phyloP scores from a whole-genome alignment of 805 yeast species.

The Saccharomycopsis babjevae region DNA sequence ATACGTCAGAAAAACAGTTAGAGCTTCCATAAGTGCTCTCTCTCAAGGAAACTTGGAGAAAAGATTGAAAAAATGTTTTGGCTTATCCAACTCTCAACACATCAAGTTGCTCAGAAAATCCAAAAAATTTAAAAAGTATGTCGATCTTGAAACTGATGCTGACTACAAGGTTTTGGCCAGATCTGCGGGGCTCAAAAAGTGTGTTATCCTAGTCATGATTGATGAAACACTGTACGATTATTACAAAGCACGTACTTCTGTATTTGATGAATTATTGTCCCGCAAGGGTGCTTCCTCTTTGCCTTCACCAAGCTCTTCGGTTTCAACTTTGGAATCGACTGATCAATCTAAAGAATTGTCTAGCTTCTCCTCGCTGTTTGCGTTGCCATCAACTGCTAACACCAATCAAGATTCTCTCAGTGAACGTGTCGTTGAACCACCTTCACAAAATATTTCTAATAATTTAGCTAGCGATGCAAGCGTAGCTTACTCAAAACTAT shows the following conservation, averaged over 20 bases:
- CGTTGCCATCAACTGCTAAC: not conserved
- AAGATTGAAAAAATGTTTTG: not conserved
- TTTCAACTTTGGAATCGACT: not conserved
- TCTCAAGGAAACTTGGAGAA: not conserved
- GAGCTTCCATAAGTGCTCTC: conserved; percentile 1
- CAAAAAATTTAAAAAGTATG: conserved; percentile 34
- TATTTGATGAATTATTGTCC: not conserved
- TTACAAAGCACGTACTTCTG: not conserved
- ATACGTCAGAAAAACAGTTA: conserved; percentile 5
- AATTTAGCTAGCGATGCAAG: not conserved
- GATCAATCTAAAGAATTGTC: not conserved
- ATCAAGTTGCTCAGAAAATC: conserved; percentile 30
- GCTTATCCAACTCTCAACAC: not conserved
- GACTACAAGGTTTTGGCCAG: conserved; percentile 37
- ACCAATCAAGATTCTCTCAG: not conserved
- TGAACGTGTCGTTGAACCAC: not conserved
- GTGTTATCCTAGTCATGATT: conserved; percentile 28
- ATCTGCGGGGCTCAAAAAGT: conserved; percentile 39
- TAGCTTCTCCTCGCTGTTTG: not conserved
- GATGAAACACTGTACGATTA: conserved; percentile 1
- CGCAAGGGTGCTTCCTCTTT: not conserved
- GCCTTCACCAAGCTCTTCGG: not conserved
- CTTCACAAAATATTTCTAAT: not conserved
- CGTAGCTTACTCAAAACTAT: not conserved
- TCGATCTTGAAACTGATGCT: conserved; percentile 28